Evolutionary conservation across 345 rosid genomes (phyloP), one percentile per base, ranked within the genome.

Genomic region (Salix viminalis): DNA sequence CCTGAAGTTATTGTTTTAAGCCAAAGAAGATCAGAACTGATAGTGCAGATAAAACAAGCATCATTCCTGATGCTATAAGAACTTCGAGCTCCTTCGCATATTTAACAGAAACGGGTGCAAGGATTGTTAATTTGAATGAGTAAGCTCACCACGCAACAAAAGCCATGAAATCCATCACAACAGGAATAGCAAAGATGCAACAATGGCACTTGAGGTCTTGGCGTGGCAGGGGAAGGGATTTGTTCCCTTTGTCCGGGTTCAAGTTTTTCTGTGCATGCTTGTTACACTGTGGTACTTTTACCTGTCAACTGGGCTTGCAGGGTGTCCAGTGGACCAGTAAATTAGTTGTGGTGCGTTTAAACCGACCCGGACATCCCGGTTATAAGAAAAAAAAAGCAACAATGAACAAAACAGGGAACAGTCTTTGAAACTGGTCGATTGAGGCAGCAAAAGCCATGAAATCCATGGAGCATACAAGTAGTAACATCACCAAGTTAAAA

Each of bases 381-480:
- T 32, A 32, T 32, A 32, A 32, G 0, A 30, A 30, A 30, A 28
- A 28, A 2, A 0, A 30, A 2, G 4, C 84, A 80, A 72, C 87
- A 89, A 70, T 88, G 87, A 65, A 66, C 61, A 5, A 50, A 67
- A 39, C 80, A 79, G 9, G 44, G 36, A 74, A 74, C 34, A 15
- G 76, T 70, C 0, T 75, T 12, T 7, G 85, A 79, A 14, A 72
- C 60, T 26, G 69, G 39, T 32, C 19, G 96, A 88, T 11, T 91
- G 96, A 52, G 90, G 89, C 89, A 93, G 75, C 71, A 90, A 74
- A 73, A 93, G 91, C 83, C 88, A 86, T 61, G 94, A 79, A 67
- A 88, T 85, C 84, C 86, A 91, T 58, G 94, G 98, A 73, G 91
- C 89, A 77, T 80, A 89, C 15, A 90, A 74, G 85, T 87, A 89